A percentile compares a stretch with the other conserved stretches of the same genome.
These are phyloP conservation scores for Stereocaulon alpinum DNA, from an alignment of 495 filamentous ascomycete genomes.

Conservation along the genomic window DNA sequence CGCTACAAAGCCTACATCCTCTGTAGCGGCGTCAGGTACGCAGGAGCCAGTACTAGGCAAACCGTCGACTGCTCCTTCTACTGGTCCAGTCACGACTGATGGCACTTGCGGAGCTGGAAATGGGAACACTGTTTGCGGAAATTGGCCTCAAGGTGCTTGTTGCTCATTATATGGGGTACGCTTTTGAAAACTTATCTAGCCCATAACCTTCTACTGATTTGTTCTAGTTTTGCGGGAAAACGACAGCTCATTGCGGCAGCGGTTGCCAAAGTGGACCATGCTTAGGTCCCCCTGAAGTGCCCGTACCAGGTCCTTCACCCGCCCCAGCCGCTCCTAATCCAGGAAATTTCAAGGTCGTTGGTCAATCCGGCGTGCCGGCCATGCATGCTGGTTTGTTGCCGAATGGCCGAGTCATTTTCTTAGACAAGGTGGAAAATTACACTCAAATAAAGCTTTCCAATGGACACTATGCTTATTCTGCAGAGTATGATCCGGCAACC, in stretches of 20 bases:
- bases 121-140: constrained; percentile 36
- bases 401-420: constrained; percentile 49
- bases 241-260: constrained; percentile 30
- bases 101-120: constrained; percentile 40
- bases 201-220: not conserved
- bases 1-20: constrained; percentile 4
- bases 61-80: constrained; percentile 24
- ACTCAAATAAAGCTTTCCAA: constrained; percentile 44
- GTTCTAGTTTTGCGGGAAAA: constrained; percentile 25
- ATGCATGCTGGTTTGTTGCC: constrained; percentile 54
- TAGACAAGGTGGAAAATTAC: constrained; percentile 56
- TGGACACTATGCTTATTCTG: constrained; percentile 48
- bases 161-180: constrained; percentile 40
- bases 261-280: constrained; percentile 34
- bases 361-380: constrained; percentile 48
- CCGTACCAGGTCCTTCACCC: constrained; percentile 28
- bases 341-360: constrained; percentile 40
- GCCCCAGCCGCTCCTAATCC: constrained; percentile 28
- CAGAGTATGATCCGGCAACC: constrained; percentile 46
- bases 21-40: constrained; percentile 12
- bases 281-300: constrained; percentile 21
- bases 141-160: constrained; percentile 40
- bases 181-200: not conserved
- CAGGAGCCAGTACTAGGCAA: constrained; percentile 30
- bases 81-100: constrained; percentile 31